Base-by-base conservation (phyloP, 768 basidiomycete genomes). In the Omphalotus guepiniiformis region DNA sequence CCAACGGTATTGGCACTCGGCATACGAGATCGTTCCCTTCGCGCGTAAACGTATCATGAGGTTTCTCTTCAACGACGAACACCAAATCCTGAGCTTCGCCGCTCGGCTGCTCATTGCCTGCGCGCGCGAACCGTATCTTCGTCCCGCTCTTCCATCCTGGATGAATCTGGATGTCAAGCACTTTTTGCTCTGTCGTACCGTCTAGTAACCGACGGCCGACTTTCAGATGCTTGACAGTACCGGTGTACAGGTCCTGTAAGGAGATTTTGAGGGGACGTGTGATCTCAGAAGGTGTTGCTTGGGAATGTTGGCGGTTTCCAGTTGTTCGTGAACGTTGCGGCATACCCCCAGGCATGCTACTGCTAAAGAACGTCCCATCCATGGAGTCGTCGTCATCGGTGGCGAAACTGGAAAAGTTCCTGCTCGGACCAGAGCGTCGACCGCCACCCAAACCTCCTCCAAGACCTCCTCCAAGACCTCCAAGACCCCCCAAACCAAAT, bases 111-210 rank as follows among this genome's bases (percentile, higher is more conserved):
- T 93, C 92, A 64, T 97, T 93, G 2, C 92, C 92, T 8, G 90
- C 85, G 18, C 80, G 79, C 0, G 88, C 80, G 66, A 94, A 97
- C 34, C 90, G 83, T 50, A 98, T 78, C 69, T 95, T 96, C 15
- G 95, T 97, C 0, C 95, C 95, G 51, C 81, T 80, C 75, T 97
- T 97, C 93, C 93, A 98, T 1, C 95, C 95, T 0, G 94, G 91
- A 53, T 78, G 76, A 19, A 91, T 75, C 27, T 76, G 71, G 58
- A 92, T 83, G 58, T 92, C 90, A 44, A 92, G 79, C 5, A 90
- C 80, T 63, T 89, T 91, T 53, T 93, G 90, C 64, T 96, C 91
- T 15, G 82, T 82, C 15, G 72, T 67, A 1, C 94, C 91, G 43
- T 77, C 72, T n/a, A 83, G 64, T 37, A 85, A 67, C 54, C 78